Percentiles rank a stretch among this genome's conserved stretches.
These are phyloP conservation scores for Salix koriyanagi DNA, from an alignment of 345 rosid genomes.

Conservation along the genomic window DNA sequence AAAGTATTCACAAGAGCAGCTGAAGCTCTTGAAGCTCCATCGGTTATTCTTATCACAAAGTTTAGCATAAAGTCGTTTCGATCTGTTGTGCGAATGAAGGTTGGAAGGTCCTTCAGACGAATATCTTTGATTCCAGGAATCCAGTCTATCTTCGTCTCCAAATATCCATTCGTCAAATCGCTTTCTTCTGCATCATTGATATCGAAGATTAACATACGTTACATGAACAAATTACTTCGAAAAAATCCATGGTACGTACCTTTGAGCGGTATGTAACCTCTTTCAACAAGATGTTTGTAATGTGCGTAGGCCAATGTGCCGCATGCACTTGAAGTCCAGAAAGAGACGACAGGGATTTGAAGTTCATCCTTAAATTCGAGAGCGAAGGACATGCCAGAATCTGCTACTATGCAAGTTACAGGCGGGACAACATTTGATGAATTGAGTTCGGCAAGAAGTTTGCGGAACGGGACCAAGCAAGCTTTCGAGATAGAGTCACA, in stretches of 20 bases:
- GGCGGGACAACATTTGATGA: neutral
- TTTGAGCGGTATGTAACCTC: neutral
- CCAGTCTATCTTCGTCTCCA: conserved; percentile 1
- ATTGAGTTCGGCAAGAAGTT: neutral
- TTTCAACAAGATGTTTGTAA: neutral
- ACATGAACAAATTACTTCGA: neutral
- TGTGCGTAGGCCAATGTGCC: neutral
- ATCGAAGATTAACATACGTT: neutral
- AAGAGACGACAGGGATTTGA: neutral
- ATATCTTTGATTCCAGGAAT: conserved; percentile 2
- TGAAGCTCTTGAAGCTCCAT: neutral
- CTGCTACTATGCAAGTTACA: neutral
- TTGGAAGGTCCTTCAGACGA: conserved; percentile 3
- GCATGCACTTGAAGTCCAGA: neutral
- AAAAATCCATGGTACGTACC: neutral
- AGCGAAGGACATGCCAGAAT: neutral
- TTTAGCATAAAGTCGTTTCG: neutral
- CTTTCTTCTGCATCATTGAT: conserved; percentile 2
- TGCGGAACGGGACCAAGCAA: neutral
- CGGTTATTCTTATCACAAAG: neutral
- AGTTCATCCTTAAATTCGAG: neutral
- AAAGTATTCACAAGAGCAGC: neutral
- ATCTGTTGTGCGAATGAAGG: neutral
- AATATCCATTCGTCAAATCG: neutral
- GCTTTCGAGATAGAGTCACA: neutral